Percentiles rank a stretch among this genome's conserved stretches.
Conservation (phyloP, 2,329 filamentous ascomycete genomes). For the Stagonosporopsis cucurbitacearum region DNA sequence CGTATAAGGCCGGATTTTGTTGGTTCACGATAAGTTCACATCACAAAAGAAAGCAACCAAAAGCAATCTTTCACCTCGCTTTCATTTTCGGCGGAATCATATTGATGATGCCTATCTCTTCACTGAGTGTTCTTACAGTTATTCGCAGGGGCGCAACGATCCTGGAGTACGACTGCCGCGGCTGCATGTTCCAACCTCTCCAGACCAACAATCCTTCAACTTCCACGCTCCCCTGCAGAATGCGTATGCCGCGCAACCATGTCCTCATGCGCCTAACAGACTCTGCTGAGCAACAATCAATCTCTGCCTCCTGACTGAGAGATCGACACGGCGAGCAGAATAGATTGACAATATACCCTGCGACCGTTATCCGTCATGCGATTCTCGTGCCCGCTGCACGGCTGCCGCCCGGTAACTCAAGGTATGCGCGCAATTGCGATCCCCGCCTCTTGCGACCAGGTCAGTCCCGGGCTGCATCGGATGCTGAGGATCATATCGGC, state of each 20-base stretch:
- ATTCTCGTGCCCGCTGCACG: slow-evolving; percentile 10
- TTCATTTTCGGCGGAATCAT: background rate
- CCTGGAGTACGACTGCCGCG: background rate
- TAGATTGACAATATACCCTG: slow-evolving; percentile 4
- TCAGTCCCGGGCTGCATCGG: background rate
- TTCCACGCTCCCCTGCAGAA: slow-evolving; percentile 2
- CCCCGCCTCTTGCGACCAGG: background rate
- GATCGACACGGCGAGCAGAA: slow-evolving; percentile 4
- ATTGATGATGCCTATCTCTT: slow-evolving; percentile 1
- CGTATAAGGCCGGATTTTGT: background rate
- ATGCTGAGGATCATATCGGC: slow-evolving; percentile 3
- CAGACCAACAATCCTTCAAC: background rate
- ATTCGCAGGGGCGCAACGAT: background rate
- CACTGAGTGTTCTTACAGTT: background rate
- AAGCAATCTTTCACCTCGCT: background rate
- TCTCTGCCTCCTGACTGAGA: background rate
- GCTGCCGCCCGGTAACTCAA: slow-evolving; percentile 5
- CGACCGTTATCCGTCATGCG: slow-evolving; percentile 15
- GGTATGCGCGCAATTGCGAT: slow-evolving; percentile 9
- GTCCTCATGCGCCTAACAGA: background rate
- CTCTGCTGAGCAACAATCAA: background rate
- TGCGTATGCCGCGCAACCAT: slow-evolving; percentile 15
- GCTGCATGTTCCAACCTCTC: background rate
- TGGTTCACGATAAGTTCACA: slow-evolving; percentile 1
- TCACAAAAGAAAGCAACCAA: slow-evolving; percentile 1